phyloP scores from a whole-genome alignment of 371 early-diverging fungal species.

The Mortierella sp. region DNA sequence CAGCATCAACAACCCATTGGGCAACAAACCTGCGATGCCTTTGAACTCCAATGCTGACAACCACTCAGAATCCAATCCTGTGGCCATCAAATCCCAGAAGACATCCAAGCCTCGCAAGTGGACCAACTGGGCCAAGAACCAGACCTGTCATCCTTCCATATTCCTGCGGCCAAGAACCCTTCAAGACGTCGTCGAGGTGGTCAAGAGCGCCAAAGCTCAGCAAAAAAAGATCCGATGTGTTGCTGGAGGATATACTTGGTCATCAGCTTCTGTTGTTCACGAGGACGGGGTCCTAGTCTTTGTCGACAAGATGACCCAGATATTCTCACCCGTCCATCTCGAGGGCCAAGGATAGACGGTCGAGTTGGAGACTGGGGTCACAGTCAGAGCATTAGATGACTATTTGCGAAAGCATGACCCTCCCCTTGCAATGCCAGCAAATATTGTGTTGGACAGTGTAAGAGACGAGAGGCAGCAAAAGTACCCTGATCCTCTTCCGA shows the following conservation, averaged over 20 bases:
- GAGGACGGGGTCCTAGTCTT: slow-evolving; percentile 22
- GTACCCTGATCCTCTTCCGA: not conserved
- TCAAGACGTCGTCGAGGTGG: slow-evolving; percentile 23
- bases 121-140: slow-evolving; percentile 45
- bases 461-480: not conserved
- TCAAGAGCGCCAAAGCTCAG: slow-evolving; percentile 23
- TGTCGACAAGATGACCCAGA: slow-evolving; percentile 23
- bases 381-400: slow-evolving; percentile 20
- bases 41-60: not conserved
- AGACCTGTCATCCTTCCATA: slow-evolving; percentile 14
- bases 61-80: not conserved
- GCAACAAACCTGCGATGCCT: not conserved
- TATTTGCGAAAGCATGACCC: slow-evolving; percentile 27
- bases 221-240: slow-evolving; percentile 42
- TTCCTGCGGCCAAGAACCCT: slow-evolving; percentile 27
- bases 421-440: slow-evolving; percentile 34
- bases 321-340: not conserved
- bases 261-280: slow-evolving; percentile 15
- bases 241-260: slow-evolving; percentile 36
- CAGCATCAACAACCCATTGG: not conserved
- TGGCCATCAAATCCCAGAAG: not conserved
- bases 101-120: slow-evolving; percentile 1
- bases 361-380: slow-evolving; percentile 14
- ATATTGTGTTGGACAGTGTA: slow-evolving; percentile 24
- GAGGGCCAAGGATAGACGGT: slow-evolving; percentile 13